A percentile compares a stretch with the other conserved stretches of the same genome.
Conservation (phyloP, 257 asterid species). For the Forsythia viridissima region DNA sequence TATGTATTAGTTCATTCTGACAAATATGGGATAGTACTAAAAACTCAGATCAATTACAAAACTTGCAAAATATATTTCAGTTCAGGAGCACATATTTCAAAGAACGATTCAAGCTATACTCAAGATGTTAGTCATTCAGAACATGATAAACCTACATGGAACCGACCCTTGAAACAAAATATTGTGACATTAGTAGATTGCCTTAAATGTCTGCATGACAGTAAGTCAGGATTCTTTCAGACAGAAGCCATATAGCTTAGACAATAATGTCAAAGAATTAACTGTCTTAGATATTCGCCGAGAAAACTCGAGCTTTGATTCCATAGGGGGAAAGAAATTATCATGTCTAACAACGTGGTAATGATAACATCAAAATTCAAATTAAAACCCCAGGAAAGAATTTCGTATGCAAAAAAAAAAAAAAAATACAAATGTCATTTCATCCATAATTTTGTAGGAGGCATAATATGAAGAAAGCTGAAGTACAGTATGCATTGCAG, state of each 20-base stretch:
- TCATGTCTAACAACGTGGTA: not conserved
- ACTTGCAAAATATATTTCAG: slow-evolving; percentile 3
- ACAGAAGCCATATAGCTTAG: slow-evolving; percentile 5
- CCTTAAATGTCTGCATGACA: slow-evolving; percentile 3
- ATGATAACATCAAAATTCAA: slow-evolving; percentile 10
- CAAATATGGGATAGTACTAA: slow-evolving; percentile 12
- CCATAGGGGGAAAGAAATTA: not conserved
- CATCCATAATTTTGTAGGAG: not conserved
- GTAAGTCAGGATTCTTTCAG: slow-evolving; percentile 1
- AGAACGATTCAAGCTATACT: slow-evolving; percentile 11
- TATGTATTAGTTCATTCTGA: slow-evolving; percentile 20
- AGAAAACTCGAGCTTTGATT: not conserved
- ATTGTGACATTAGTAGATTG: not conserved
- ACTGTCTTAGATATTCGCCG: not conserved
- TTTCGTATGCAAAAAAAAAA: slow-evolving; percentile 1
- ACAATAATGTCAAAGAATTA: not conserved
- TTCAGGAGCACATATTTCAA: slow-evolving; percentile 5
- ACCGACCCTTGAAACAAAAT: not conserved
- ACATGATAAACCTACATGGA: slow-evolving; percentile 3
- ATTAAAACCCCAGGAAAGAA: slow-evolving; percentile 18
- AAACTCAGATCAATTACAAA: slow-evolving; percentile 2
- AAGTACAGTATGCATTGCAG: slow-evolving; percentile 18
- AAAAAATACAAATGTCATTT: not conserved
- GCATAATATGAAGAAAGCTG: slow-evolving; percentile 13
- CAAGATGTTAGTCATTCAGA: slow-evolving; percentile 1